Percentiles rank a stretch among this genome's conserved stretches.
These are phyloP conservation scores for Baudoinia panamericana DNA, from an alignment of 495 filamentous ascomycete species.

Conservation along the genomic window DNA sequence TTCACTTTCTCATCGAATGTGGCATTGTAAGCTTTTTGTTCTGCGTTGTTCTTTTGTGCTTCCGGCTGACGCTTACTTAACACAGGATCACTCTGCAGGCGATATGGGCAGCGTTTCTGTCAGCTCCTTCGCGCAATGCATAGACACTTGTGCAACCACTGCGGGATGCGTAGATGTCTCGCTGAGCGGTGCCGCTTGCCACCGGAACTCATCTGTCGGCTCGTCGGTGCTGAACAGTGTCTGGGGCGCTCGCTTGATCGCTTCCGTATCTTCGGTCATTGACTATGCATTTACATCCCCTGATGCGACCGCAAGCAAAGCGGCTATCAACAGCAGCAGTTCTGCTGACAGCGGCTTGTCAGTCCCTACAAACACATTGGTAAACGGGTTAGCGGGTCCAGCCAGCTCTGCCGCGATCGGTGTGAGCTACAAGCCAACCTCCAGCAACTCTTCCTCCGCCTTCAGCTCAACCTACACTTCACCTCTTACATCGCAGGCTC, in stretches of 20 bases:
- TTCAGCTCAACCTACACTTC: not conserved
- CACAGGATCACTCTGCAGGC: conserved; percentile 12
- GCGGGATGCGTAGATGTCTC: conserved; percentile 17
- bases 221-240: conserved; percentile 2
- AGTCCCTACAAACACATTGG: too few species aligned
- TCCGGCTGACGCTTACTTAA: too few species aligned
- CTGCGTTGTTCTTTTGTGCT: too few species aligned
- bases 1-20: conserved; percentile 10
- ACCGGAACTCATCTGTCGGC: conserved; percentile 14
- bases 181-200: conserved; percentile 12
- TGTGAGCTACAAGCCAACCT: not conserved
- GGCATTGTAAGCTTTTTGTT: too few species aligned
- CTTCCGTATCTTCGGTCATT: not conserved
- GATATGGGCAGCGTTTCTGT: conserved; percentile 6
- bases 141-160: conserved; percentile 7
- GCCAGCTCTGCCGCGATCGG: too few species aligned
- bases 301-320: not conserved
- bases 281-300: not conserved
- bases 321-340: not conserved
- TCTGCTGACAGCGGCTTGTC: too few species aligned
- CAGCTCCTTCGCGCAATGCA: conserved; percentile 8
- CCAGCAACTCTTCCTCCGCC: not conserved
- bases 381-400: too few species aligned
- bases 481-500: not conserved
- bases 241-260: conserved; percentile 8